phyloP scores from a whole-genome alignment of 108 stramenopile species.

The Skeletonema potamos region DNA sequence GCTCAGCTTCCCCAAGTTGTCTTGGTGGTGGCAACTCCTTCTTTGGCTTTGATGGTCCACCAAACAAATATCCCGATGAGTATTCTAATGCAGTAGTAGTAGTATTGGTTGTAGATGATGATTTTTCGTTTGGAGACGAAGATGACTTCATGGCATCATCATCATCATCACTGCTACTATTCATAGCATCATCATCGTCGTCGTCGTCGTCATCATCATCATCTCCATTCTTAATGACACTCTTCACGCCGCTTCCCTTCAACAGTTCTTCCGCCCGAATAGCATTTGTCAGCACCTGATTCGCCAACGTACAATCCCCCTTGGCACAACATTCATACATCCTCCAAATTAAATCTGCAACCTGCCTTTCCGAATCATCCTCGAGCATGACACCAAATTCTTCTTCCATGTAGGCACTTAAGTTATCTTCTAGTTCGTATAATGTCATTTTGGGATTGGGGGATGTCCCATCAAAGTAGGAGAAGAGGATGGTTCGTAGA shows the following conservation, averaged over 20 bases:
- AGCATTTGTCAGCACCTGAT: conserved; percentile 52
- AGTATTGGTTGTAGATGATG: neutral
- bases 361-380: conserved; percentile 72
- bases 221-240: conserved; percentile 55
- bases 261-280: conserved; percentile 45
- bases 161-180: too few species aligned
- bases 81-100: conserved; percentile 31
- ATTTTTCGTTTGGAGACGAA: neutral
- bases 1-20: conserved; percentile 66
- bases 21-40: conserved; percentile 53
- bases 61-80: conserved; percentile 51
- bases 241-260: conserved; percentile 44
- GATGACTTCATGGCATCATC: conserved; percentile 11
- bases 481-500: conserved; percentile 58
- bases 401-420: conserved; percentile 84
- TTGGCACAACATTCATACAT: conserved; percentile 75
- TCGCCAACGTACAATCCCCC: conserved; percentile 61
- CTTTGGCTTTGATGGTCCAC: conserved; percentile 36
- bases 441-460: conserved; percentile 44
- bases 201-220: conserved; percentile 72
- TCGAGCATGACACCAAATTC: conserved; percentile 85
- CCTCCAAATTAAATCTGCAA: conserved; percentile 66
- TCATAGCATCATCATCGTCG: conserved; percentile 36
- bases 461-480: conserved; percentile 53
- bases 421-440: conserved; percentile 73